These are phyloP conservation scores for Henningerozyma blattae DNA, from an alignment of 805 yeast species.

Conservation along the genomic window DNA sequence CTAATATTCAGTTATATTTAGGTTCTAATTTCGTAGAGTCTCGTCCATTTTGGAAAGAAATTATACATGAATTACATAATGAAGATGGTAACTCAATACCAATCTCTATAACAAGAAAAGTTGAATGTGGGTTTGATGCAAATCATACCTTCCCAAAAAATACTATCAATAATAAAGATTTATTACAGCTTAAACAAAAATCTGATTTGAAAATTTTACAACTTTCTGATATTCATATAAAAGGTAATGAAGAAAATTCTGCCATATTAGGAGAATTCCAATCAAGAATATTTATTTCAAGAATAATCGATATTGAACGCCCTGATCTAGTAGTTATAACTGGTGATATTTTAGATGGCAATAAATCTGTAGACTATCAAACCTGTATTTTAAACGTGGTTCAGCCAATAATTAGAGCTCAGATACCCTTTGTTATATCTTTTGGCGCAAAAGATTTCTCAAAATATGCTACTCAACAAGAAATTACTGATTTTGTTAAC, in stretches of 20 bases:
- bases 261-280: constrained; percentile 25
- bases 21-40: constrained; percentile 49
- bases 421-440: constrained; percentile 48
- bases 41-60: constrained; percentile 41
- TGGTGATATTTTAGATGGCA: constrained; percentile 55
- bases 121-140: neutral
- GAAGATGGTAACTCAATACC: constrained; percentile 1
- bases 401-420: constrained; percentile 38
- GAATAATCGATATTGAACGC: constrained; percentile 38
- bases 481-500: constrained; percentile 33
- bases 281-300: constrained; percentile 38
- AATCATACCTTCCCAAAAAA: neutral
- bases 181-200: too few relatives aligned
- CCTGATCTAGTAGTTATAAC: constrained; percentile 56
- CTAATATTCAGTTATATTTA: constrained; percentile 39
- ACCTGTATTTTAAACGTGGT: constrained; percentile 49
- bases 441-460: constrained; percentile 55
- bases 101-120: constrained; percentile 8
- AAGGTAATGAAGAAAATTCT: constrained; percentile 41
- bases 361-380: constrained; percentile 45
- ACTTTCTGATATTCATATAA: constrained; percentile 54
- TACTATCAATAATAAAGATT: constrained; percentile 23
- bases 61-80: constrained; percentile 9
- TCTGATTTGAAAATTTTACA: constrained; percentile 49
- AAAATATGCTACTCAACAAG: constrained; percentile 32